phyloP scores from a whole-genome alignment of 2,329 filamentous ascomycete species.

The Ophiostoma perfectum region DNA sequence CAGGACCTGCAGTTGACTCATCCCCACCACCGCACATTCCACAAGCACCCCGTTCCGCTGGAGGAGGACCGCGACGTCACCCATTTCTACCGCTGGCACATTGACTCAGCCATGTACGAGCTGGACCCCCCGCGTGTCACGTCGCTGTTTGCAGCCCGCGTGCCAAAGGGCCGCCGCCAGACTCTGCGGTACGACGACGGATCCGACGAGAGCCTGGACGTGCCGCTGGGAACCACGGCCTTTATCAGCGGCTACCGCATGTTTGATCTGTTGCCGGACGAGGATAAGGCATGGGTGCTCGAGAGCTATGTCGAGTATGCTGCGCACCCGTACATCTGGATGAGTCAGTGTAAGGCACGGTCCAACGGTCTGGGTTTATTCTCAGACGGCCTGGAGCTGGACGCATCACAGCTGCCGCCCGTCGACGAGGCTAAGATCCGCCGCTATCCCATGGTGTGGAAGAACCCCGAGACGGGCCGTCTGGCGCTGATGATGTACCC shows the following conservation, averaged over 20 bases:
- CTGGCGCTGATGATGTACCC: constrained; percentile 72
- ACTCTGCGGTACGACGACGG: constrained; percentile 69
- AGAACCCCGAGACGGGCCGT: constrained; percentile 61
- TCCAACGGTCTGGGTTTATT: constrained; percentile 64
- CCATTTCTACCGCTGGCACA: constrained; percentile 70
- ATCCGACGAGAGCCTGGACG: constrained; percentile 57
- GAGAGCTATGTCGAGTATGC: constrained; percentile 67
- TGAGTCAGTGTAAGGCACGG: constrained; percentile 61
- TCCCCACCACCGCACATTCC: constrained; percentile 72
- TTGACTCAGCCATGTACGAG: constrained; percentile 71
- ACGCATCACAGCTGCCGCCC: constrained; percentile 53
- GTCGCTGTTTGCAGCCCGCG: constrained; percentile 63
- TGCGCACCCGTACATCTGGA: constrained; percentile 77
- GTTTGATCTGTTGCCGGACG: constrained; percentile 59
- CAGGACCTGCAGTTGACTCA: constrained; percentile 62
- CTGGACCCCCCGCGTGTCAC: constrained; percentile 68
- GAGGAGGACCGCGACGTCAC: constrained; percentile 45
- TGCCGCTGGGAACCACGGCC: constrained; percentile 69
- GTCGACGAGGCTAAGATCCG: constrained; percentile 63
- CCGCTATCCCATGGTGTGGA: constrained; percentile 71
- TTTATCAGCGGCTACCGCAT: constrained; percentile 67
- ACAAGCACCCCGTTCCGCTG: constrained; percentile 55
- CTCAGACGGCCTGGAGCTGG: constrained; percentile 50
- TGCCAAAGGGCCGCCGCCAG: constrained; percentile 50
- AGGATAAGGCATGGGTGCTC: constrained; percentile 61